Evolutionary conservation across 495 filamentous ascomycete species (phyloP).

Genomic region (Aspergillus biplanus): DNA sequence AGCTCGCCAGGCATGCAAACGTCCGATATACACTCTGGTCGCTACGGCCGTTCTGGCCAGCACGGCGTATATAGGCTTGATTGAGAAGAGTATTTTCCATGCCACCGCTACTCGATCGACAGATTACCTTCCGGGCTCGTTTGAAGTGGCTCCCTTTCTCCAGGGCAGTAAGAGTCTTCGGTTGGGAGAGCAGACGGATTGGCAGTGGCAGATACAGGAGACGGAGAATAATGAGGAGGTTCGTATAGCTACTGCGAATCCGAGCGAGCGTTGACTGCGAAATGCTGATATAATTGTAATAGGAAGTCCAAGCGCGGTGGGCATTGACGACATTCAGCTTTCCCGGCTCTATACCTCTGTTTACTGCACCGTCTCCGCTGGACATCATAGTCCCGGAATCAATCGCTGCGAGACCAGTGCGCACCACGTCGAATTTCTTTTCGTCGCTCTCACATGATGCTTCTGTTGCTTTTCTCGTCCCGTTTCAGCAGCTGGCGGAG

Average conservation of each 20-base stretch:
- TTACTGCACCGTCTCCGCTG: background rate
- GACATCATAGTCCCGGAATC: background rate
- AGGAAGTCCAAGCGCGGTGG: background rate
- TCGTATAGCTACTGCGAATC: background rate
- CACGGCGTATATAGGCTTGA: slow-evolving; percentile 4
- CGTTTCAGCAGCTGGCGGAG: background rate
- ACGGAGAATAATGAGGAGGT: background rate
- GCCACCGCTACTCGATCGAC: background rate
- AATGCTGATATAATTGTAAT: background rate
- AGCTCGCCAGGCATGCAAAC: slow-evolving; percentile 8
- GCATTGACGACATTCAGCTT: slow-evolving; percentile 15
- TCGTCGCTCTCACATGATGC: slow-evolving; percentile 2
- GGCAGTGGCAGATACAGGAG: slow-evolving; percentile 9
- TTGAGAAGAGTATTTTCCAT: slow-evolving; percentile 4
- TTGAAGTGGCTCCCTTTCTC: slow-evolving; percentile 8
- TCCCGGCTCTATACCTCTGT: background rate
- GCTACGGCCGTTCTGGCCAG: slow-evolving; percentile 1
- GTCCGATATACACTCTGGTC: slow-evolving; percentile 11
- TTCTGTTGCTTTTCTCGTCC: slow-evolving; percentile 1
- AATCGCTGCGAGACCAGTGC: background rate
- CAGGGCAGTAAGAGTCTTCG: slow-evolving; percentile 8
- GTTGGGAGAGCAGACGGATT: slow-evolving; percentile 3
- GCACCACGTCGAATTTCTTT: slow-evolving; percentile 4
- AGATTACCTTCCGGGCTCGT: background rate
- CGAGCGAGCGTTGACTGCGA: background rate